Evolutionary conservation across 2,329 filamentous ascomycete species (phyloP).

Genomic region (Amauroascus niger): DNA sequence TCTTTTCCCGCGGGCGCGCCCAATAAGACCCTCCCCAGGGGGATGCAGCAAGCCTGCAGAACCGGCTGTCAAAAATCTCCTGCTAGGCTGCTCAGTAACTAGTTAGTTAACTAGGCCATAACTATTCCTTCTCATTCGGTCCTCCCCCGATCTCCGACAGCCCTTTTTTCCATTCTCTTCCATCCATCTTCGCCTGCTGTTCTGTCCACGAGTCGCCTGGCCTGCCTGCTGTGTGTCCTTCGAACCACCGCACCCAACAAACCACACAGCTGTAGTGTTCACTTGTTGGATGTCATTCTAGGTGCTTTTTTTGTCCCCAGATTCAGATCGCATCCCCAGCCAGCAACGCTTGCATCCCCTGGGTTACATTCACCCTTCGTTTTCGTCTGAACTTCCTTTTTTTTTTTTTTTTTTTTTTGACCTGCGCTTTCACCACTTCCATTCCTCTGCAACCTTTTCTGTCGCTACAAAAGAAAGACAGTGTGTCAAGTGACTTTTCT

Average conservation of each 20-base stretch:
- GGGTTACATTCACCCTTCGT: slow-evolving; percentile 4
- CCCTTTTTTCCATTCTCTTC: not conserved
- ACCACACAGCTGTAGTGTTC: not conserved
- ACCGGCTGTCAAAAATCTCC: slow-evolving; percentile 5
- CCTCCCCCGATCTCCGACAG: too few species aligned
- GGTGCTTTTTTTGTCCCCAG: not conserved
- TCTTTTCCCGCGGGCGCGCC: not conserved
- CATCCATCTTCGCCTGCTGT: not conserved
- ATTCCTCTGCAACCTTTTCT: not conserved
- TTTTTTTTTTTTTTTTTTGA: too few species aligned
- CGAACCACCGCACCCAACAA: not conserved
- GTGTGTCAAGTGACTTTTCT: too few species aligned
- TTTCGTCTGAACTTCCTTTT: not conserved
- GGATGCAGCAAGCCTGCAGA: slow-evolving; percentile 3
- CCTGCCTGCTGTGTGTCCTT: not conserved
- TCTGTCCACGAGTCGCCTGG: not conserved
- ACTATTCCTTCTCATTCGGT: not conserved
- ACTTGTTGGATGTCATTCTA: not conserved
- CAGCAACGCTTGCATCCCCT: not conserved
- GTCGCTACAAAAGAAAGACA: too few species aligned
- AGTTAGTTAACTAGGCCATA: too few species aligned
- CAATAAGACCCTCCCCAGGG: slow-evolving; percentile 7
- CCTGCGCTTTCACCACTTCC: not conserved
- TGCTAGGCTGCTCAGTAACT: too few species aligned
- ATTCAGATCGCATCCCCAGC: not conserved